These are phyloP conservation scores for Bassia scoparia DNA, from an alignment of 148 eudicot species.

Conservation along the genomic window DNA sequence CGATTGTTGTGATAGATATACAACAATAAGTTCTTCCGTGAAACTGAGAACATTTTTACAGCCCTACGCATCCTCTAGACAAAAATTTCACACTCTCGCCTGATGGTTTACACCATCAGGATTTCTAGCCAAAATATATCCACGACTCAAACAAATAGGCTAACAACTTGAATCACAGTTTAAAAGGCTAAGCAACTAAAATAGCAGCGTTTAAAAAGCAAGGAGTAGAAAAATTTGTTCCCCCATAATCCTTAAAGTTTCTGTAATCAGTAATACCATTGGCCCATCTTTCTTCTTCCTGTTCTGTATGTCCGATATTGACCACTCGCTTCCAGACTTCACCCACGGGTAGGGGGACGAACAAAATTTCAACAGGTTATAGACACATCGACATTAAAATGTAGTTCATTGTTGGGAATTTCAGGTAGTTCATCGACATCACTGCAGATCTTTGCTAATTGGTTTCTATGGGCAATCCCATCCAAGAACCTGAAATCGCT, in stretches of 20 bases:
- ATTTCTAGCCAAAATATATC: neutral
- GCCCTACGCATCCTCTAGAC: neutral
- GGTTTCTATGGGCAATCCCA: slow-evolving; percentile 91
- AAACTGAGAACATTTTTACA: neutral
- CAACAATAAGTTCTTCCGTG: neutral
- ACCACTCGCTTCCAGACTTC: slow-evolving; percentile 71
- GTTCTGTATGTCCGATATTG: slow-evolving; percentile 68
- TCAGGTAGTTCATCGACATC: slow-evolving; percentile 26
- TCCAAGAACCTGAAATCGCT: slow-evolving; percentile 93
- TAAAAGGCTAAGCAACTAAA: neutral
- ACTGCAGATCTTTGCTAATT: slow-evolving; percentile 34
- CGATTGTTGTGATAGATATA: neutral
- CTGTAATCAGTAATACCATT: slow-evolving; percentile 64
- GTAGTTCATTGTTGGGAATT: slow-evolving; percentile 38
- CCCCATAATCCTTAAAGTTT: neutral
- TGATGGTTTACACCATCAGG: neutral
- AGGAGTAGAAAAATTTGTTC: neutral
- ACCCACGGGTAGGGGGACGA: slow-evolving; percentile 78
- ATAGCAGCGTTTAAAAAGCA: neutral
- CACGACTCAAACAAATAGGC: neutral
- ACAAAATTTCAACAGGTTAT: slow-evolving; percentile 81
- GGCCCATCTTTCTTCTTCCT: slow-evolving; percentile 78
- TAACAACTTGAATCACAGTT: too few species aligned
- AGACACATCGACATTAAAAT: slow-evolving; percentile 61
- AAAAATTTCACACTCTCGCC: neutral